Evolutionary conservation across 2,329 filamentous ascomycete species (phyloP).

Genomic region (Periconia sp.): DNA sequence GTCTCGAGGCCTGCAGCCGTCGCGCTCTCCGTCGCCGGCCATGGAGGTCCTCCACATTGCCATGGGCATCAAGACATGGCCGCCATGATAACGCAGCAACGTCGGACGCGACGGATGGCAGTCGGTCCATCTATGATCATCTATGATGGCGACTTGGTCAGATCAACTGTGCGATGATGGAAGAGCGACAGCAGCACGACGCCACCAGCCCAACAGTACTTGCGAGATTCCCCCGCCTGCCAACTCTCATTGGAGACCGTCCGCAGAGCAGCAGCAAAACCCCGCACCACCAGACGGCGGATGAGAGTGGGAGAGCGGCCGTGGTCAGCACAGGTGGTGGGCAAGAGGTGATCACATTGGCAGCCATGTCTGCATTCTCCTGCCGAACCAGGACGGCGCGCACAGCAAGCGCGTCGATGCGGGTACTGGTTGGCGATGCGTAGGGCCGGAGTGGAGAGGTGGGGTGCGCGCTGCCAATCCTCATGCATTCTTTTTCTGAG

Average conservation of each 20-base stretch:
- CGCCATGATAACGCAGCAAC: not conserved
- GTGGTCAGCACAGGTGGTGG: constrained; percentile 17
- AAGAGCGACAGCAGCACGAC: no score
- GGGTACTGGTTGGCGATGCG: constrained; percentile 21
- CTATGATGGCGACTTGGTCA: not conserved
- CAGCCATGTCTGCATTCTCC: constrained; percentile 23
- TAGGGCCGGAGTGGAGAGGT: constrained; percentile 20
- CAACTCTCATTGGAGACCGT: not conserved
- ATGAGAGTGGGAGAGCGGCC: not conserved
- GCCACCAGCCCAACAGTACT: not conserved
- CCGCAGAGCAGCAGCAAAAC: no score
- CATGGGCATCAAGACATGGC: not conserved
- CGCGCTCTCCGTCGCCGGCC: no score
- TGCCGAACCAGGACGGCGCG: constrained; percentile 25
- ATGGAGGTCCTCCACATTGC: constrained; percentile 2
- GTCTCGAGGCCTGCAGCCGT: constrained; percentile 16
- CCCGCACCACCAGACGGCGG: not conserved
- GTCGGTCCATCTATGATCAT: not conserved
- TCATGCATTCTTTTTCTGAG: constrained; percentile 26
- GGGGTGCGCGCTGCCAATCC: constrained; percentile 28
- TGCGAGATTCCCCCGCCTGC: not conserved
- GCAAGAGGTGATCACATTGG: constrained; percentile 27
- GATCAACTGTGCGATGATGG: not conserved
- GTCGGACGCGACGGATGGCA: not conserved
- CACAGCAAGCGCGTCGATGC: constrained; percentile 5